Conservation (phyloP, 225 moss, liverwort and hornwort species). For the Climacium dendroides region DNA sequence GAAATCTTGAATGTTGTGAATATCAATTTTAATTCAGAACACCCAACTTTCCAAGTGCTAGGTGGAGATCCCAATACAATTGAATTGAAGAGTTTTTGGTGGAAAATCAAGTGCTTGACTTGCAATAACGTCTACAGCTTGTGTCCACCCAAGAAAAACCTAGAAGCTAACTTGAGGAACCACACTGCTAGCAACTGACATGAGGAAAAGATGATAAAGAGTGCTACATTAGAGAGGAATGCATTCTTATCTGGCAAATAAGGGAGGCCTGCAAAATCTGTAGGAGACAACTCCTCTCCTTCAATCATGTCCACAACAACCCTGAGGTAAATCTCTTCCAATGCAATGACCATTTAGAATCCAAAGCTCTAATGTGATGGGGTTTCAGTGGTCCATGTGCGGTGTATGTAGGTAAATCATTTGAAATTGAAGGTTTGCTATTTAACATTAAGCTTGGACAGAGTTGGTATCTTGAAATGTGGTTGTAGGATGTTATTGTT, state of each 20-base stretch:
- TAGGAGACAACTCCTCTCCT: accelerated
- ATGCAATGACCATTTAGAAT: accelerated
- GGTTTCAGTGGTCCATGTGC: background rate
- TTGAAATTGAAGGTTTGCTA: background rate
- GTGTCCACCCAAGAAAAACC: too few species aligned
- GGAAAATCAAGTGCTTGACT: too few species aligned
- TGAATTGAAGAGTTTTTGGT: too few species aligned
- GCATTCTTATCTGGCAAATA: accelerated
- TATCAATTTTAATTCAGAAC: too few species aligned
- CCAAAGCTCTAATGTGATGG: background rate
- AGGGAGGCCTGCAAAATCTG: accelerated
- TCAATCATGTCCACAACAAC: accelerated
- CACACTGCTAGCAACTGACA: accelerated
- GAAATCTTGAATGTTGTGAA: too few species aligned
- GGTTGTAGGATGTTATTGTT: background rate
- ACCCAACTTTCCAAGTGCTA: too few species aligned
- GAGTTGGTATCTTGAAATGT: background rate
- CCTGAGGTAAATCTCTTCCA: background rate
- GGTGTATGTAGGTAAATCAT: background rate
- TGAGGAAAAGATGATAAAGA: accelerated
- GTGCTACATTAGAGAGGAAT: too few species aligned
- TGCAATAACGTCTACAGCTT: too few species aligned
- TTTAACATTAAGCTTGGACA: background rate
- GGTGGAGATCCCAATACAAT: too few species aligned
- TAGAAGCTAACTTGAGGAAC: background rate